Evolutionary conservation across 31 red algal species (phyloP).

Genomic region (Porphyra umbilicalis): DNA sequence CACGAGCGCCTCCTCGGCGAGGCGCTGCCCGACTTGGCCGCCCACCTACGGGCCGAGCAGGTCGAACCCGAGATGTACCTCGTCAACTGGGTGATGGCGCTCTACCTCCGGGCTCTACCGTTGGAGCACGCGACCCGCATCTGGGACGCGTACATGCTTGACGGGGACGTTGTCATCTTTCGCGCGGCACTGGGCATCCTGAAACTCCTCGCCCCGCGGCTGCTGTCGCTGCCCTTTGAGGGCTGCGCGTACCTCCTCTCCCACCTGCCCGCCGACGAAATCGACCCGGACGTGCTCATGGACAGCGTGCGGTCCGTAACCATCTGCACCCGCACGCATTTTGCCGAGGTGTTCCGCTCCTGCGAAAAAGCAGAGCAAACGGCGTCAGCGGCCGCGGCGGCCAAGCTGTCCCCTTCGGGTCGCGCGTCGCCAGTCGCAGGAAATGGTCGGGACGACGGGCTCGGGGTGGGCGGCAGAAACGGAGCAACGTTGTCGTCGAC

Average conservation of each 20-base stretch:
- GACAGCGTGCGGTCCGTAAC: conserved; percentile 57
- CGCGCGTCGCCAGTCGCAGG: no score
- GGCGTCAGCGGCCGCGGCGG: neutral
- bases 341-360: conserved; percentile 66
- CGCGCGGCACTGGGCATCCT: conserved; percentile 86
- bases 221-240: conserved; percentile 85
- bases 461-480: neutral
- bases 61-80: conserved; percentile 95
- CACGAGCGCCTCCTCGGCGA: conserved; percentile 68
- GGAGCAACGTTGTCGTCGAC: neutral
- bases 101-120: conserved; percentile 83
- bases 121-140: conserved; percentile 81
- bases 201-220: conserved; percentile 43
- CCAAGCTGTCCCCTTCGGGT: neutral
- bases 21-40: conserved; percentile 64
- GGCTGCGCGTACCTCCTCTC: conserved; percentile 89
- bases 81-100: conserved; percentile 96
- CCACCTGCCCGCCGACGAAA: conserved; percentile 79
- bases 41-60: conserved; percentile 59
- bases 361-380: conserved; percentile 28
- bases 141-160: conserved; percentile 91
- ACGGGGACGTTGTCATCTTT: conserved; percentile 93
- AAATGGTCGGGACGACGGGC: neutral
- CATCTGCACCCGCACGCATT: conserved; percentile 37
- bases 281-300: conserved; percentile 59